phyloP scores from a whole-genome alignment of 2,329 filamentous ascomycete species.

The Nakataea oryzae region DNA sequence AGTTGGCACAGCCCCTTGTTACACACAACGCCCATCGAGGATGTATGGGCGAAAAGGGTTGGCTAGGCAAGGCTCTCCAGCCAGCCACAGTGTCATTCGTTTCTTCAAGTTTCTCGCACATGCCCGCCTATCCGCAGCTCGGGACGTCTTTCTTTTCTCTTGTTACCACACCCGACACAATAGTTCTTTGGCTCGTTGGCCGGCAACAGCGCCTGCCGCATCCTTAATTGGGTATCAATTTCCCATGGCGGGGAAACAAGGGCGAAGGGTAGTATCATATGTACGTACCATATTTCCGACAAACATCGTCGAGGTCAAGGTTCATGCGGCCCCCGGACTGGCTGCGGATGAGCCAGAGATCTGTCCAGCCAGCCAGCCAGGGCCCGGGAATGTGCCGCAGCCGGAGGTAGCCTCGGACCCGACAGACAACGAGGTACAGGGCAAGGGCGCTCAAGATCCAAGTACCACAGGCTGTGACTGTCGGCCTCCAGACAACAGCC shows the following conservation, averaged over 20 bases:
- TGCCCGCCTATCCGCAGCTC: no score
- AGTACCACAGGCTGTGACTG: not conserved
- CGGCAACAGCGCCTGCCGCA: not conserved
- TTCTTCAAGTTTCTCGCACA: no score
- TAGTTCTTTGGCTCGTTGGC: not conserved
- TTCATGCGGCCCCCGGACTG: conserved; percentile 14
- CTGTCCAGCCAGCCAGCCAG: conserved; percentile 15
- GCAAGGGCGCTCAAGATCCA: not conserved
- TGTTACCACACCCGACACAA: not conserved
- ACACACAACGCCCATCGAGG: not conserved
- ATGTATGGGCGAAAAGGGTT: not conserved
- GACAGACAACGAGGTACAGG: conserved; percentile 1
- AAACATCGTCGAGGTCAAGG: conserved; percentile 13
- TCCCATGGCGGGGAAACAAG: not conserved
- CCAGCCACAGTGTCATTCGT: not conserved
- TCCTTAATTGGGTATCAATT: not conserved
- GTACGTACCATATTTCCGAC: conserved; percentile 12
- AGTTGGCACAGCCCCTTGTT: not conserved
- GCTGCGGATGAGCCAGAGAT: conserved; percentile 18
- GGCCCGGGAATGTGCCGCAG: conserved; percentile 19
- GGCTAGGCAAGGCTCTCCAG: not conserved
- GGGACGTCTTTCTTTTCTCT: no score
- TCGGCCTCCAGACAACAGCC: not conserved
- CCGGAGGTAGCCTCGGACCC: conserved; percentile 7
- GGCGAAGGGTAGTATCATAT: not conserved